phyloP scores from a whole-genome alignment of 129 eudicot genomes.

The Calendula officinalis region DNA sequence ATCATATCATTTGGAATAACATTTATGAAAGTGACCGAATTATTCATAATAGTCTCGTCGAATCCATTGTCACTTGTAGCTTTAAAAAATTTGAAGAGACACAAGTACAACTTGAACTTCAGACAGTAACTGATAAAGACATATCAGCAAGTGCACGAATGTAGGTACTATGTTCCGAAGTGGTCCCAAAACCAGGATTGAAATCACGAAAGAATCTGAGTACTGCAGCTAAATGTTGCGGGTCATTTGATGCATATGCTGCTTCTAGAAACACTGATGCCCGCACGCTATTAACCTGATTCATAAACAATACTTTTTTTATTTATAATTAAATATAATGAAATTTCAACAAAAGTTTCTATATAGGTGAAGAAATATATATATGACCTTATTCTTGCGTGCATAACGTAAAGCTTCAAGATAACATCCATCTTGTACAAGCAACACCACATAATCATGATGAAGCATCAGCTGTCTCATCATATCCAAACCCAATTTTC shows the following conservation, averaged over 20 bases:
- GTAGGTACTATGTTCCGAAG: slow-evolving; percentile 66
- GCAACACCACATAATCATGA: slow-evolving; percentile 78
- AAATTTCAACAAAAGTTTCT: too few relatives aligned
- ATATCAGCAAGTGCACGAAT: slow-evolving; percentile 57
- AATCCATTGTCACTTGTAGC: too few relatives aligned
- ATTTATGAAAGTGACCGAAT: too few relatives aligned
- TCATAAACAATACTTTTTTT: too few relatives aligned
- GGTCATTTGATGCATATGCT: slow-evolving; percentile 76
- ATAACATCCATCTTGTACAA: slow-evolving; percentile 87
- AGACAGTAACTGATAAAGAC: slow-evolving; percentile 28
- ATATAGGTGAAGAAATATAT: neutral
- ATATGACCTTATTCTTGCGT: slow-evolving; percentile 68
- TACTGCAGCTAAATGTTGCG: slow-evolving; percentile 89
- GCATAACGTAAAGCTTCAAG: slow-evolving; percentile 95
- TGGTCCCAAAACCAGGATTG: slow-evolving; percentile 70
- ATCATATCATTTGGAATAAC: too few relatives aligned
- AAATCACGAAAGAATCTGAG: slow-evolving; percentile 81
- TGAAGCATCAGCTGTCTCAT: slow-evolving; percentile 58
- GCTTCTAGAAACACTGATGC: slow-evolving; percentile 90
- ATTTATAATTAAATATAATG: too few relatives aligned
- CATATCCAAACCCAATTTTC: slow-evolving; percentile 90
- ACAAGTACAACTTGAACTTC: slow-evolving; percentile 5
- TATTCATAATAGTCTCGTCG: too few relatives aligned
- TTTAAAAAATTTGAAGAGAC: too few relatives aligned
- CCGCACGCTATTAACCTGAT: slow-evolving; percentile 72